Evolutionary conservation across 495 filamentous ascomycete genomes (phyloP).

Genomic region (Hypoxylon fragiforme): DNA sequence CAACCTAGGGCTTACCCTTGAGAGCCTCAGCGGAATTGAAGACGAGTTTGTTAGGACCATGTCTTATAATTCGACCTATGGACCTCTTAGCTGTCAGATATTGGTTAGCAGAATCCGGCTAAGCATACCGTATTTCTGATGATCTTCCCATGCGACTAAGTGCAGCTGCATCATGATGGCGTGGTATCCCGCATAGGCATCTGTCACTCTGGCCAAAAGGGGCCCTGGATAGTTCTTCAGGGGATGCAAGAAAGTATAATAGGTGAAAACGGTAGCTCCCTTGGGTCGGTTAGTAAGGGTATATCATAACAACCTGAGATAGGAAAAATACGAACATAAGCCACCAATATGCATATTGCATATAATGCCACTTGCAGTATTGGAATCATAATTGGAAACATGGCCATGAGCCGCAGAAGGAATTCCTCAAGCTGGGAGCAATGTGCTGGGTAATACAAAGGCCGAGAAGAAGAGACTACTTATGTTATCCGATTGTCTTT

Average conservation of each 20-base stretch:
- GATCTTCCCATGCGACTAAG: conserved; percentile 43
- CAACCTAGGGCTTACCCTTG: conserved; percentile 43
- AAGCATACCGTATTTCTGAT: conserved; percentile 44
- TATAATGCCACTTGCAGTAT: not conserved
- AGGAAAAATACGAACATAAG: not conserved
- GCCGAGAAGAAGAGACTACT: too few species aligned
- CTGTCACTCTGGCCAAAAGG: conserved; percentile 46
- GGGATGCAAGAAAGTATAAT: conserved; percentile 38
- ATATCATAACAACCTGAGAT: not conserved
- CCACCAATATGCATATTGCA: not conserved
- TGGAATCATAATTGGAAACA: not conserved
- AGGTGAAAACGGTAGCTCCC: not conserved
- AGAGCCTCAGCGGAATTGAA: conserved; percentile 48
- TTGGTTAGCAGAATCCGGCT: not conserved
- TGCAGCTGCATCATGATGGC: conserved; percentile 48
- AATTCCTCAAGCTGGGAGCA: too few species aligned
- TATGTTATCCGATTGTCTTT: too few species aligned
- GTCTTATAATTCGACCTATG: conserved; percentile 43
- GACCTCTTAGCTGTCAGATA: not conserved
- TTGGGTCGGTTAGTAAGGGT: not conserved
- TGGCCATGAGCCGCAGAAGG: too few species aligned
- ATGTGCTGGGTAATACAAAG: too few species aligned
- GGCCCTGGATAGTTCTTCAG: conserved; percentile 55
- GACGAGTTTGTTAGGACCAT: conserved; percentile 52
- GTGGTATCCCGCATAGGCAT: conserved; percentile 46